A percentile compares a stretch with the other conserved stretches of the same genome.
Conservation (phyloP, 371 early-diverging fungal species). For the Entomophthora muscae region DNA sequence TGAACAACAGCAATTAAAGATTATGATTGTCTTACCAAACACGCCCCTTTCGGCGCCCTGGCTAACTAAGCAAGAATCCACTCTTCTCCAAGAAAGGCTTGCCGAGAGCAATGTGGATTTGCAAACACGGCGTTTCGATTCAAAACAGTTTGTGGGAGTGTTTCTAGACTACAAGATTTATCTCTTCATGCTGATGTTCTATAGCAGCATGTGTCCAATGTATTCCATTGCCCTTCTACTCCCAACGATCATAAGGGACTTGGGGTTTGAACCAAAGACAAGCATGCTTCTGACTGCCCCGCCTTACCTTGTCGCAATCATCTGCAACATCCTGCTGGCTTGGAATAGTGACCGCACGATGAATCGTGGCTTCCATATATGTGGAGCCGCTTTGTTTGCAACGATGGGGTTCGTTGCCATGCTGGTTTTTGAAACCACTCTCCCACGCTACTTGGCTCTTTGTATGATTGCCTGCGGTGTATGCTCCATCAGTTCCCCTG, state of each 20-base stretch:
- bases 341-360: slow-evolving; percentile 14
- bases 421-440: slow-evolving; percentile 8
- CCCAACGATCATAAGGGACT: background rate
- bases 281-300: slow-evolving; percentile 23
- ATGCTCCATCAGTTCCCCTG: slow-evolving; percentile 29
- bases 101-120: background rate
- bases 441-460: slow-evolving; percentile 12
- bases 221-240: background rate
- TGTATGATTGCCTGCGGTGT: slow-evolving; percentile 21
- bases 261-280: background rate
- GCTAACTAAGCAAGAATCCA: background rate
- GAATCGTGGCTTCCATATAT: slow-evolving; percentile 12
- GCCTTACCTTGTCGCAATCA: slow-evolving; percentile 18
- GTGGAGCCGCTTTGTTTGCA: slow-evolving; percentile 8
- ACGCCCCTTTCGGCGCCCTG: background rate
- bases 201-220: background rate
- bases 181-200: background rate
- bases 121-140: background rate
- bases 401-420: slow-evolving; percentile 12
- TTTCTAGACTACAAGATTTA: background rate
- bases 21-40: slow-evolving; percentile 12
- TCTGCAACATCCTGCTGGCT: background rate
- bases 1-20: no score
- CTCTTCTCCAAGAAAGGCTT: background rate
- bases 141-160: background rate